These are phyloP conservation scores for Ilyonectria mors-panacis DNA, from an alignment of 2,329 filamentous ascomycete genomes.

Conservation along the genomic window DNA sequence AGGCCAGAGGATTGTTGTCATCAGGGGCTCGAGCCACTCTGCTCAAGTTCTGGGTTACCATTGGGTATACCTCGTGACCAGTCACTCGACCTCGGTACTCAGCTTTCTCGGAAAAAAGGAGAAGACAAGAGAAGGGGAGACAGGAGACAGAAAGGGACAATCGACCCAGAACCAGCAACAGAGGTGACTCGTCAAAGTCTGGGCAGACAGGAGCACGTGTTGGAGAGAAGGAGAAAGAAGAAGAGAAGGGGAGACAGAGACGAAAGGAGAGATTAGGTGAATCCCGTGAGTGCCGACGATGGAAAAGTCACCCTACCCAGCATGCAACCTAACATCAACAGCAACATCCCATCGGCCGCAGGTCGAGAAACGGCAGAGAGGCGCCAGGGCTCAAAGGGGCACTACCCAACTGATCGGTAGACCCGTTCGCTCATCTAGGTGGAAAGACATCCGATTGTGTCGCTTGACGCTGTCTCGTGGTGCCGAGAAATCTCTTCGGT, in stretches of 20 bases:
- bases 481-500: constrained; percentile 49
- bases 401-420: constrained; percentile 19
- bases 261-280: constrained; percentile 28
- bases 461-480: constrained; percentile 48
- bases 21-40: constrained; percentile 42
- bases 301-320: constrained; percentile 46
- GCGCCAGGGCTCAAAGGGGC: constrained; percentile 14
- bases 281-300: constrained; percentile 40
- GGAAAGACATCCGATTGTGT: constrained; percentile 46
- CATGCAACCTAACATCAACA: constrained; percentile 41
- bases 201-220: constrained; percentile 30
- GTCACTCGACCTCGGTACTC: constrained; percentile 41
- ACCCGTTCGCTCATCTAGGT: constrained; percentile 40
- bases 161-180: constrained; percentile 33
- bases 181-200: constrained; percentile 24
- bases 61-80: constrained; percentile 45
- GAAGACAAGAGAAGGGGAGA: constrained; percentile 19
- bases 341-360: constrained; percentile 32
- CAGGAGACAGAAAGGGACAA: constrained; percentile 32
- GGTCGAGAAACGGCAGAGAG: constrained; percentile 34
- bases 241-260: neutral
- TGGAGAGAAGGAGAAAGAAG: neutral
- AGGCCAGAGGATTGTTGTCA: constrained; percentile 39
- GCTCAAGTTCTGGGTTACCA: constrained; percentile 41
- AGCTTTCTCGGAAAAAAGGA: constrained; percentile 32